Evolutionary conservation across 306 rosid genomes (phyloP), one percentile per base, ranked within the genome.

Genomic region (Phaseolus lunatus): DNA sequence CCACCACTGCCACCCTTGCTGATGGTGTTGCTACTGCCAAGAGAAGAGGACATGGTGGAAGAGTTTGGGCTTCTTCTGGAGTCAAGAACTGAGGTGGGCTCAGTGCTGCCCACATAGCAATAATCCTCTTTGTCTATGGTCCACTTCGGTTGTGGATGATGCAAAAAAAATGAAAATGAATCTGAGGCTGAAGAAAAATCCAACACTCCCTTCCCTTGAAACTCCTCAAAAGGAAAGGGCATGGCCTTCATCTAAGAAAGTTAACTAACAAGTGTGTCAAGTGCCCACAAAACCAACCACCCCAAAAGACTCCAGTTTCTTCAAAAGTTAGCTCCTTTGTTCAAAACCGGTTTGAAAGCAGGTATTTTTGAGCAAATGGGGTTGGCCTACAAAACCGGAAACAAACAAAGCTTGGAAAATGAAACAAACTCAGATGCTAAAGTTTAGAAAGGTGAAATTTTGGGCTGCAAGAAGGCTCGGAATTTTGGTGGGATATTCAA

Each of bases 1-100:
- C 62, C 62, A 27, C 64, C 67, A 23, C 57, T 18, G 7, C 76
- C 66, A 24, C 78, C 33, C 11, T 20, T 66, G 39, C 56, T 67
- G 33, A 31, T 67, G 78, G 79, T 74, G 62, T 83, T 83, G 88
- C 87, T 53, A 3, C 59, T 73, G 75, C 93, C 93, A 78, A 54
- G 88, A 65, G 97, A 93, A 68, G 97, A 91, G 78, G 98, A 86
- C 95, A 91, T 89, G 35, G 98, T 90, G 62, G 96, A 91, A 74
- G 96, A 82, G 78, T 90, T 94, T 37, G 94, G 88, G 92, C 96
- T 91, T 88, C 96, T 86, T 86, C 90, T 81, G 48, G 96, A 78
- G 75, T 94, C 97, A 69, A 94, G 94, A 81, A 94, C 97, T 79
- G 98, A 94, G 81, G 94, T 92, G 91, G 96, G 97, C 89, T 94